Evolutionary conservation across 257 asterid genomes (phyloP).

Genomic region (Plantago ovata): DNA sequence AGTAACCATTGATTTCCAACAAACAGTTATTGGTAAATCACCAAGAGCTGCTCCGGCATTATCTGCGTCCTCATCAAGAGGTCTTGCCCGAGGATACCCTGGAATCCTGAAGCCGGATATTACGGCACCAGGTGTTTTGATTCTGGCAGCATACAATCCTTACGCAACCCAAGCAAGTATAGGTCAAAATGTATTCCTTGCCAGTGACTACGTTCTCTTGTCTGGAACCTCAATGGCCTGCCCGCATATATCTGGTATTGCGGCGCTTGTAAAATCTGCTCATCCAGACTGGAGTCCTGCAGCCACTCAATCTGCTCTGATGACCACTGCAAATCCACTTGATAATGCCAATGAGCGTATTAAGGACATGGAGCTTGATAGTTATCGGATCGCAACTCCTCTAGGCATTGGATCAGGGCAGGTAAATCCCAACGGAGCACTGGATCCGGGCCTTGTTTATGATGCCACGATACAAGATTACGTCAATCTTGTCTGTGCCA

Average conservation of each 20-base stretch:
- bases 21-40: conserved; percentile 27
- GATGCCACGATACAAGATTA: conserved; percentile 32
- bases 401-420: conserved; percentile 41
- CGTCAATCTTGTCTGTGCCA: conserved; percentile 35
- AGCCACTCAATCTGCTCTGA: conserved; percentile 46
- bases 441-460: conserved; percentile 43
- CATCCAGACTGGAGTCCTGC: conserved; percentile 49
- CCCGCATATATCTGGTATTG: conserved; percentile 40
- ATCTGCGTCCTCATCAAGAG: conserved; percentile 27
- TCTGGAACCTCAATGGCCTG: conserved; percentile 46
- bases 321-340: conserved; percentile 45
- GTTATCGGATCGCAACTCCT: conserved; percentile 21
- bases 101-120: conserved; percentile 36
- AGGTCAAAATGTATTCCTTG: conserved; percentile 20
- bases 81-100: conserved; percentile 24
- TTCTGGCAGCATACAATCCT: conserved; percentile 36
- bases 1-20: conserved; percentile 30
- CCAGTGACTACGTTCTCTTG: conserved; percentile 18
- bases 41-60: conserved; percentile 35
- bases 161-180: background rate
- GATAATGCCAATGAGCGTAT: conserved; percentile 36
- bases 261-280: conserved; percentile 36
- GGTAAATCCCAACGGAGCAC: conserved; percentile 42
- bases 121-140: conserved; percentile 34
- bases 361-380: conserved; percentile 18